phyloP scores from a whole-genome alignment of 2,329 filamentous ascomycete species.

The Teratosphaeriaceae sp. region DNA sequence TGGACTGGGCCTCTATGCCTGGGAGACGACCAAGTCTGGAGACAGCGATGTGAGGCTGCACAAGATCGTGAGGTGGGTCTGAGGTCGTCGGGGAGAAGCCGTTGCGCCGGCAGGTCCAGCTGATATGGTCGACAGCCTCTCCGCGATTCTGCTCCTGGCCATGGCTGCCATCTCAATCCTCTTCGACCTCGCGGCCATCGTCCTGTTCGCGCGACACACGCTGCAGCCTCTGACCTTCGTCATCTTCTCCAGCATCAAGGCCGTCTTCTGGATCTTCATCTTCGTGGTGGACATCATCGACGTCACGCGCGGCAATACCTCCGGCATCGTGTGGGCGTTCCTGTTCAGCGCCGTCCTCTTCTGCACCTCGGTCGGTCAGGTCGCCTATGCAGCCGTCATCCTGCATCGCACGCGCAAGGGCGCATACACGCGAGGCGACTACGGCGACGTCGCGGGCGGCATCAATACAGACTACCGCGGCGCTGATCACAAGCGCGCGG shows the following conservation, averaged over 20 bases:
- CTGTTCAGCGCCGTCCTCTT: constrained; percentile 28
- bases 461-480: constrained; percentile 8
- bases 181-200: constrained; percentile 22
- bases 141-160: constrained; percentile 14
- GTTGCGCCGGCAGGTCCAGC: background rate
- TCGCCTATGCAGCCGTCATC: constrained; percentile 34
- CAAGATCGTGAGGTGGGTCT: background rate
- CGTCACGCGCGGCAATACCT: constrained; percentile 1
- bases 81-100: background rate
- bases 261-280: constrained; percentile 18
- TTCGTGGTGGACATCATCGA: constrained; percentile 17
- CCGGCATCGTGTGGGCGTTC: constrained; percentile 10
- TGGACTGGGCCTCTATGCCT: constrained; percentile 5
- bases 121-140: constrained; percentile 14
- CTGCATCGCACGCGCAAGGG: constrained; percentile 32
- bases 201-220: constrained; percentile 16
- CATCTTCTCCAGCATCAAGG: constrained; percentile 19
- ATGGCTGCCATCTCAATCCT: constrained; percentile 19
- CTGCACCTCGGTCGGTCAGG: constrained; percentile 32
- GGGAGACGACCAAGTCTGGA: background rate
- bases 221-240: constrained; percentile 19
- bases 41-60: background rate
- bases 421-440: constrained; percentile 20
- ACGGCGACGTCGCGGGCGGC: constrained; percentile 15
- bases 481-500: background rate